These are phyloP conservation scores for Holtermanniella nyarrowii DNA, from an alignment of 768 basidiomycete genomes.

Conservation along the genomic window DNA sequence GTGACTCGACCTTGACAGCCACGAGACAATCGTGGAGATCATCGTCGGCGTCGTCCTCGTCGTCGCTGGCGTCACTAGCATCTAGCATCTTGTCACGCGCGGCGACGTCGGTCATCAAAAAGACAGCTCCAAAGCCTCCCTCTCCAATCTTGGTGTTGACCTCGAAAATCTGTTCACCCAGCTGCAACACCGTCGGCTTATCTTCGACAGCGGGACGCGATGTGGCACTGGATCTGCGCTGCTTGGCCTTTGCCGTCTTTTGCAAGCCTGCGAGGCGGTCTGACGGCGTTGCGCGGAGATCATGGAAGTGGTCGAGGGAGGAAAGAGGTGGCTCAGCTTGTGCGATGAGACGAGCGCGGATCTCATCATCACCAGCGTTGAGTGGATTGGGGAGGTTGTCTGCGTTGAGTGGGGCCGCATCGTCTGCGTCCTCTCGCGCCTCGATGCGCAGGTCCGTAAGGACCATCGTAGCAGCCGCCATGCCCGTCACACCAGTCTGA, in stretches of 20 bases:
- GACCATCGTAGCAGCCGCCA: neutral
- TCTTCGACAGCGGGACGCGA: conserved; percentile 24
- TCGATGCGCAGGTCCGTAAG: neutral
- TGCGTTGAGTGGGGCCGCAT: neutral
- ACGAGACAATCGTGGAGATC: conserved; percentile 47
- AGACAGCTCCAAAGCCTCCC: conserved; percentile 94
- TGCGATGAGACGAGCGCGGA: conserved; percentile 56
- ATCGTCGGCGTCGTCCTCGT: conserved; percentile 50
- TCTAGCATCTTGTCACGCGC: conserved; percentile 40
- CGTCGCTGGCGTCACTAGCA: conserved; percentile 46
- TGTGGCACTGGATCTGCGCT: conserved; percentile 16
- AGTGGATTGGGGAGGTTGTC: conserved; percentile 65
- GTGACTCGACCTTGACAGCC: conserved; percentile 85
- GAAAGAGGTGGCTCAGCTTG: conserved; percentile 47
- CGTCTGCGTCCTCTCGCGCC: neutral
- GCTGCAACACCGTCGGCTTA: conserved; percentile 41
- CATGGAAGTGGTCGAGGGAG: conserved; percentile 31
- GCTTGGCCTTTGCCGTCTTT: conserved; percentile 51
- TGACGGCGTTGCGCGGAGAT: conserved; percentile 38
- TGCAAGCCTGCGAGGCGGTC: conserved; percentile 60
- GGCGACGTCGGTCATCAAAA: conserved; percentile 53
- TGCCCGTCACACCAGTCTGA: neutral
- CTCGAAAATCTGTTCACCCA: conserved; percentile 58
- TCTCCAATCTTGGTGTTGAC: conserved; percentile 86
- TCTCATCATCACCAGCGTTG: conserved; percentile 64